Conservation (phyloP, 176 grass and related monocot genomes). For the Oryza australiensis region DNA sequence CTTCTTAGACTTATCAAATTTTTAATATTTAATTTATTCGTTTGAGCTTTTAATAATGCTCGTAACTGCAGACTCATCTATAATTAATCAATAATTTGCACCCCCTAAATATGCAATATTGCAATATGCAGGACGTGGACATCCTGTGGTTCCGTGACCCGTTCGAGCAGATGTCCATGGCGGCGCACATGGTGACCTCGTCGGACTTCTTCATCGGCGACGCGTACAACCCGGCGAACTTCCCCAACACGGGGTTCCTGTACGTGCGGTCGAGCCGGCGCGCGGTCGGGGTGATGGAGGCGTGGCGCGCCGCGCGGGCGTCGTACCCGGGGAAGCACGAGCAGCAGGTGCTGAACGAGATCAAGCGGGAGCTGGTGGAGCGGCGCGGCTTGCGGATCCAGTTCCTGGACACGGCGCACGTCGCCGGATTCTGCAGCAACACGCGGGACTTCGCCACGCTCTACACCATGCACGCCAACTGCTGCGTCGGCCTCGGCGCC, state of each 20-base stretch:
- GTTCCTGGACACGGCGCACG: conserved; percentile 67
- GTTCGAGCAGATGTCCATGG: conserved; percentile 57
- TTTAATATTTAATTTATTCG: too few species aligned
- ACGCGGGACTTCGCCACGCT: conserved; percentile 67
- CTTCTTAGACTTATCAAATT: too few species aligned
- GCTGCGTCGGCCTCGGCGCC: conserved; percentile 50
- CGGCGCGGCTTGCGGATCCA: conserved; percentile 53
- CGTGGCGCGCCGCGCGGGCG: conserved; percentile 48
- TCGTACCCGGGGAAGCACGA: conserved; percentile 58
- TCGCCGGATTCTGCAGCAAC: conserved; percentile 71
- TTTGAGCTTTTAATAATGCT: too few species aligned
- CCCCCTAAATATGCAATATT: background rate
- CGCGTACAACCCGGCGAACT: conserved; percentile 50
- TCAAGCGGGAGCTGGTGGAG: conserved; percentile 49
- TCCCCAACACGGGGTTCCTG: conserved; percentile 76
- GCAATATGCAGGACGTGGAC: conserved; percentile 63
- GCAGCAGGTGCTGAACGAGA: conserved; percentile 74
- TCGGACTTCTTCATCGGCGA: conserved; percentile 74
- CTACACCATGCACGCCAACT: conserved; percentile 85
- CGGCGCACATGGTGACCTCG: conserved; percentile 63
- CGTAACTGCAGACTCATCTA: too few species aligned
- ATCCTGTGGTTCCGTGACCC: conserved; percentile 85
- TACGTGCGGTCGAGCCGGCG: conserved; percentile 59
- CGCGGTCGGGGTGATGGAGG: conserved; percentile 56
- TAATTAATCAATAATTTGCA: too few species aligned